Evolutionary conservation across 75 land plant species (phyloP), one percentile per base, ranked within the genome.

Genomic region (Pinus taeda): DNA sequence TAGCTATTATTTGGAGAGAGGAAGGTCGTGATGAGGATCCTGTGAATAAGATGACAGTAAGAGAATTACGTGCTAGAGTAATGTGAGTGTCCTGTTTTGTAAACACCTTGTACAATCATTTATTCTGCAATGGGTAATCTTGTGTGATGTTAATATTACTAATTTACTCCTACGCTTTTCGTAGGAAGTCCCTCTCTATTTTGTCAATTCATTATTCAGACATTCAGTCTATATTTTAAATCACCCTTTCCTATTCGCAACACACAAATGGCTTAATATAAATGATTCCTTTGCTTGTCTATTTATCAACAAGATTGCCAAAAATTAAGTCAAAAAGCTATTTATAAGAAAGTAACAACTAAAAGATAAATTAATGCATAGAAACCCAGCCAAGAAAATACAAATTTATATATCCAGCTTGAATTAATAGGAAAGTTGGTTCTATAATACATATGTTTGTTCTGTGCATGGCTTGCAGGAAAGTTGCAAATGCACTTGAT

Each of bases 401-500:
- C 55, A 49, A 42, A 13, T 63, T 63, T 22, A 74, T 29, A 73
- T 73, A 30, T 42, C 74, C 26, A 73, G 57, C 71, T 63, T 69
- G 65, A 15, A 13, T 77, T 37, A 12, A 69, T 18, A 33, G 57
- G n/a, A 21, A 77, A 77, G 15, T 29, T 77, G 33, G 74, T 67
- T 36, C 67, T 75, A 21, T 49, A 62, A 36, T 60, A 22, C 49
- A 6, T 67, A 64, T 9, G 4, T 66, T 77, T 77, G 57, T 53
- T 70, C 15, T 77, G n/a, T 56, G 58, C 24, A 15, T 79, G 57
- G 37, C 49, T 82, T 30, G 73, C 84, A 96, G 99, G 88, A 71
- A 83, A 62, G 93, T 94, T 14, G 99, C 99, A 62, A 94, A 92
- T 90, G 94, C 95, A 30, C 77, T 96, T 39, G 98, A 90, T 49